Base-by-base conservation (phyloP, 2,329 filamentous ascomycete genomes). In the Penicillium sp. region DNA sequence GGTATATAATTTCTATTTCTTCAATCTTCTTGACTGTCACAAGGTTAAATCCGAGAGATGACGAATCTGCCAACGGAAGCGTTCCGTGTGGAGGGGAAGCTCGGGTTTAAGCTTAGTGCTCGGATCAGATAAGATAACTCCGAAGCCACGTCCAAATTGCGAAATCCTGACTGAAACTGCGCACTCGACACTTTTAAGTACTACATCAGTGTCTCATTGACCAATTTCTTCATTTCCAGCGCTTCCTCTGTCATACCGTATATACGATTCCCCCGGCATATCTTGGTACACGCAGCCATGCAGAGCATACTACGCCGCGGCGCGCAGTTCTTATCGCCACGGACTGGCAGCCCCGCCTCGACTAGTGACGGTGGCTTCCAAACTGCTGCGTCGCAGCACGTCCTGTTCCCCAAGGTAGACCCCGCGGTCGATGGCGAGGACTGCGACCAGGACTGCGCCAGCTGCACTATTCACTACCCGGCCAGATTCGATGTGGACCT, bases 381-480 rank as follows among this genome's bases (percentile, higher is more conserved):
- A 43, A 81, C 75, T 24, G 77, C 78, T 24, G 70, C 74, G 9
- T 73, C 74, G 46, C 72, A 71, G 47, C 74, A 76, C 43, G 73
- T 77, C 33, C 79, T 97, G 9, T 97, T 97, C 72, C 78, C 85
- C 52, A 84, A 83, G 64, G 90, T 90, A 38, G 81, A 88, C 66
- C 84, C 89, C n/a, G 79, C 81, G 3, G 75, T 89, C 43, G 93
- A 97, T 73, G 93, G 92, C 61, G 90, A 95, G 42, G 92, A 92
- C 63, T 97, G 94, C 71, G 78, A 89, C 55, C 90, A 85, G 70
- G 93, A 97, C 74, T 99, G 93, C 77, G 83, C 85, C 23, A 85
- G 79, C 62, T 97, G 94, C 79, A 83, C 85, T 14, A 80, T 93
- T 63, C 82, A 85, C 59, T 95, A 92, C 69, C 93, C 93, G 38